Evolutionary conservation across 1,284 basidiomycete genomes (phyloP), one percentile per base, ranked within the genome.

Genomic region (Puccinia novopanici): DNA sequence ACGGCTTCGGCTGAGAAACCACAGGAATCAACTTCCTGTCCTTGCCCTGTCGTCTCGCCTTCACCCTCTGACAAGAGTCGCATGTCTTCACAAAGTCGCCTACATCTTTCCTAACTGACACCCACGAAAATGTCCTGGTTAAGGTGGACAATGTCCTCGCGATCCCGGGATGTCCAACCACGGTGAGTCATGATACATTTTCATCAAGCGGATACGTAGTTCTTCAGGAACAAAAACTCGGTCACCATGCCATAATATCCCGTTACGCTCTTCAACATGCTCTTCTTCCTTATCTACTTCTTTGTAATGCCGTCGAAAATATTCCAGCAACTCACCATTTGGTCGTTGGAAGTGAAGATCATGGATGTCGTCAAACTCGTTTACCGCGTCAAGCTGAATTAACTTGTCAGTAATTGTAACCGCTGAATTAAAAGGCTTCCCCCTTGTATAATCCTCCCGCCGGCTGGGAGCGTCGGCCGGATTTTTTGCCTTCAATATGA

Each of bases 1-100:
- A 89, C 0, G 88, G 88, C 17, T 71, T n/a, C 2, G 55, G 12
- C 0, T 30, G 5, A 4, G 48, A 12, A 3, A 54, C 55, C 10
- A 74, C 34, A 37, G 52, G 17, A 9, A 37, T 27, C n/a, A 57
- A 45, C 45, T 45, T 45, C 8, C 54, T 50, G n/a, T 5, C 22
- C n/a, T 40, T 52, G 19, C 8, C 19, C n/a, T n/a, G 52, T 40
- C 37, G 52, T 6, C 13, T 10, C n/a, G n/a, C n/a, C n/a, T n/a
- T n/a, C n/a, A n/a, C n/a, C n/a, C n/a, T n/a, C n/a, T n/a, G n/a
- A n/a, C 63, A 77, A 2, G 45, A 68, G 34, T 77, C 48, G 34
- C 75, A 77, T 12, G 9, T 17, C 34, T 17, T n/a, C 8, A 67
- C 65, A 67, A 10, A 67, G 17, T 67, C 34, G 19, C 15, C 17